Conservation (phyloP, 441 rosid genomes). For the Flueggea neowawraea region DNA sequence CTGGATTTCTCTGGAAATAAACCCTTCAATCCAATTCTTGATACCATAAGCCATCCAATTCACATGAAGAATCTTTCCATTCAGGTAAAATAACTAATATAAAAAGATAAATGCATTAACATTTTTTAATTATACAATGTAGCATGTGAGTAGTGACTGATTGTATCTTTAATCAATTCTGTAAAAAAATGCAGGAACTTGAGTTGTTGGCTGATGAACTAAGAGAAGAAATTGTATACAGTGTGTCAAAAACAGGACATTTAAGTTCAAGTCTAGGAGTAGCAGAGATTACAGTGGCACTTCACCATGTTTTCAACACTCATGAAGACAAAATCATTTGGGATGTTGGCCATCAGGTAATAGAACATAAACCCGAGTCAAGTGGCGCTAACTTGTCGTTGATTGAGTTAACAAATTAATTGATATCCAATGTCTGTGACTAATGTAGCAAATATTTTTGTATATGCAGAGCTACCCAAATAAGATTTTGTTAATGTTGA, state of each 20-base stretch:
- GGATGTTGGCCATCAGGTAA: slow-evolving; percentile 62
- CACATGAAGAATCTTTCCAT: slow-evolving; percentile 44
- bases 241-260: slow-evolving; percentile 50
- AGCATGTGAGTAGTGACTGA: no score
- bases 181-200: slow-evolving; percentile 27
- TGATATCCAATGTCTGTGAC: no score
- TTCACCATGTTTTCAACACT: slow-evolving; percentile 43
- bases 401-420: no score
- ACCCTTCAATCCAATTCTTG: slow-evolving; percentile 43
- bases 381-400: no score
- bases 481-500: no score
- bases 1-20: slow-evolving; percentile 32
- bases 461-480: slow-evolving; percentile 41
- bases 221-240: slow-evolving; percentile 34
- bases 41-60: slow-evolving; percentile 35
- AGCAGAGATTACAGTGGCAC: slow-evolving; percentile 44
- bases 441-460: neutral
- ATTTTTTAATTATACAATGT: no score
- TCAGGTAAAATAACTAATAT: slow-evolving; percentile 17
- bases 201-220: slow-evolving; percentile 31
- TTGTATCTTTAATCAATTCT: neutral
- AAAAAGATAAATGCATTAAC: no score
- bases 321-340: slow-evolving; percentile 48
- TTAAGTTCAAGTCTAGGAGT: slow-evolving; percentile 51
- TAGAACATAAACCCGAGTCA: no score